Conservation (phyloP, 2,329 filamentous ascomycete species). For the Amesomyces nigricolor region DNA sequence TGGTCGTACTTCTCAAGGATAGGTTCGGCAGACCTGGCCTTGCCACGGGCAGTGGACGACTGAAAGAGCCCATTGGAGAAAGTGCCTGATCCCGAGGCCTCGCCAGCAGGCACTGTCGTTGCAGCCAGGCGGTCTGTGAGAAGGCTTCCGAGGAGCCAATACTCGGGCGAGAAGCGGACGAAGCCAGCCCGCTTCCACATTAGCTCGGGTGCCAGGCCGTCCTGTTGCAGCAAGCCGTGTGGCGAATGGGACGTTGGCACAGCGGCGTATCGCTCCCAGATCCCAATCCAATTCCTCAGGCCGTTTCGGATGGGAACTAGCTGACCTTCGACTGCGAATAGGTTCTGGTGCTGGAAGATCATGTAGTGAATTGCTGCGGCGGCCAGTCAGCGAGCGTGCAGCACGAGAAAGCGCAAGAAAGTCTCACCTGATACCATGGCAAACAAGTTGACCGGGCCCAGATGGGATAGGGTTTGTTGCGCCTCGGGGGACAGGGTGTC, state of each 20-base stretch:
- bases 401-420: neutral
- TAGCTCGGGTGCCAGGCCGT: slow-evolving; percentile 20
- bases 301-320: slow-evolving; percentile 30
- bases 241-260: slow-evolving; percentile 15
- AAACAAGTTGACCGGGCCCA: slow-evolving; percentile 29
- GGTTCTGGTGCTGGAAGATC: slow-evolving; percentile 35
- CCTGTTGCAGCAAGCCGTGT: slow-evolving; percentile 18
- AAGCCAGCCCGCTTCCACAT: slow-evolving; percentile 36
- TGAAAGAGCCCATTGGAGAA: neutral
- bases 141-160: slow-evolving; percentile 33
- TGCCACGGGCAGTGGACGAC: neutral
- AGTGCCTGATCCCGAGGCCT: neutral
- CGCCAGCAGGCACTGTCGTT: slow-evolving; percentile 1
- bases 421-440: slow-evolving; percentile 26
- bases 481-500: slow-evolving; percentile 19
- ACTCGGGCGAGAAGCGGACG: slow-evolving; percentile 31
- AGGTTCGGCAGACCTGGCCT: slow-evolving; percentile 23
- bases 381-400: neutral
- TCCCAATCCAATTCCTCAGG: slow-evolving; percentile 27
- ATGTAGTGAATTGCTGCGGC: slow-evolving; percentile 27
- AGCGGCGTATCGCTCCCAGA: slow-evolving; percentile 26
- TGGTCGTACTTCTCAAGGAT: slow-evolving; percentile 35
- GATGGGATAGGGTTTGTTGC: slow-evolving; percentile 19
- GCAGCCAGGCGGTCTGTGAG: slow-evolving; percentile 28
- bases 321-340: slow-evolving; percentile 29